phyloP scores from a whole-genome alignment of 129 eudicot species.

The Lactuca sativa region DNA sequence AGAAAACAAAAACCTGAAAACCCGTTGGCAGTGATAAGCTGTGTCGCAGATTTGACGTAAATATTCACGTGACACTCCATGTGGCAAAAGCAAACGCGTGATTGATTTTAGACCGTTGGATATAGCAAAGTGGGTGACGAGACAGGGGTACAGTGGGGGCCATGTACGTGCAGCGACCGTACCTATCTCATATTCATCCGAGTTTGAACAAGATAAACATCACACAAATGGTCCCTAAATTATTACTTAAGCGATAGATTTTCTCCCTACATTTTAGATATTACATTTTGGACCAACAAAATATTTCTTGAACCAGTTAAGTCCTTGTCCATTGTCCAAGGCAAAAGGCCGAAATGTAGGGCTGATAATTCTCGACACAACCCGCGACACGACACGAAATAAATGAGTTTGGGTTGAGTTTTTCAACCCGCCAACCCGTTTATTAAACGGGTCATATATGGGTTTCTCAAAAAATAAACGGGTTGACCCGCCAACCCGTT shows the following conservation, averaged over 20 bases:
- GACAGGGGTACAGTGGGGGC: constrained; percentile 31
- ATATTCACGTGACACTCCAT: constrained; percentile 27
- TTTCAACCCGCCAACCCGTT: too few species aligned
- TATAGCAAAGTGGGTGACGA: constrained; percentile 4
- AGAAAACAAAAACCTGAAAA: constrained; percentile 17
- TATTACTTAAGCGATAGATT: neutral
- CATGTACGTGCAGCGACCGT: constrained; percentile 47
- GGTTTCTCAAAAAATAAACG: too few species aligned
- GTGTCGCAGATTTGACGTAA: constrained; percentile 9
- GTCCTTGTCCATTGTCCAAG: neutral
- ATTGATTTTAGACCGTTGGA: constrained; percentile 25
- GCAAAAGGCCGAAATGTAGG: neutral
- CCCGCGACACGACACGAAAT: too few species aligned
- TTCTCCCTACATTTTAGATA: neutral
- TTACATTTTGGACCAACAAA: neutral
- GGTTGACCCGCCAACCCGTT: too few species aligned
- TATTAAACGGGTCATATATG: too few species aligned
- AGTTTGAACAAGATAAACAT: constrained; percentile 16
- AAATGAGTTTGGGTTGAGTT: too few species aligned
- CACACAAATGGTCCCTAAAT: constrained; percentile 19
- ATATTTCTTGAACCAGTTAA: neutral
- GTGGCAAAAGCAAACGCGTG: neutral
- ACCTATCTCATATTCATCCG: constrained; percentile 31
- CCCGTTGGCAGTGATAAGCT: constrained; percentile 28
- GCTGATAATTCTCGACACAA: too few species aligned